Percentiles rank a stretch among this genome's conserved stretches.
Evolutionary conservation across 2,329 filamentous ascomycete genomes (phyloP).

Genomic region (Paraconiothyrium sp.): DNA sequence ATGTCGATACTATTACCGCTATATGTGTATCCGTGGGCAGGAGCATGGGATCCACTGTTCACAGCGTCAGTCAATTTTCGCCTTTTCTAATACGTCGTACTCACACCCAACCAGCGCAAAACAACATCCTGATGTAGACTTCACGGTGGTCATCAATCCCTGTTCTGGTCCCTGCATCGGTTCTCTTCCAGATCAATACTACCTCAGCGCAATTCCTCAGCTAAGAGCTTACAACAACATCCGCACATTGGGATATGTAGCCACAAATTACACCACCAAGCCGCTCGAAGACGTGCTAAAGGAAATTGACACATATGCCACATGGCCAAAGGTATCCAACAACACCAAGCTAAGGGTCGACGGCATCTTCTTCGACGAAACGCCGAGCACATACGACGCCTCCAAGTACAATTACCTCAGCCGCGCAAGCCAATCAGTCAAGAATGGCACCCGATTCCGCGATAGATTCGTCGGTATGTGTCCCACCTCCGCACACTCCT

Average conservation of each 20-base stretch:
- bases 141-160: slow-evolving; percentile 63
- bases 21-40: slow-evolving; percentile 60
- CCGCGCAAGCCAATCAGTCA: slow-evolving; percentile 29
- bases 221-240: slow-evolving; percentile 58
- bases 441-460: slow-evolving; percentile 31
- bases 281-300: slow-evolving; percentile 34
- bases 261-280: slow-evolving; percentile 58
- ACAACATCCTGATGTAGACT: slow-evolving; percentile 54
- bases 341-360: slow-evolving; percentile 55
- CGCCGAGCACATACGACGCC: slow-evolving; percentile 45
- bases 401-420: slow-evolving; percentile 37
- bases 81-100: background rate
- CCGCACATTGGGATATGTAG: slow-evolving; percentile 61
- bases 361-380: slow-evolving; percentile 65
- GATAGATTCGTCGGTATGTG: slow-evolving; percentile 38
- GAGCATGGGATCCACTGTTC: slow-evolving; percentile 60
- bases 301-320: slow-evolving; percentile 60
- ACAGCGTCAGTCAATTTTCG: slow-evolving; percentile 48
- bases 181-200: slow-evolving; percentile 37
- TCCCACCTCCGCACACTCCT: background rate
- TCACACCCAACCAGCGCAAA: slow-evolving; percentile 30
- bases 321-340: slow-evolving; percentile 53
- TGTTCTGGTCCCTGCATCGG: slow-evolving; percentile 50
- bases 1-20: slow-evolving; percentile 60
- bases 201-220: slow-evolving; percentile 53